Percentiles rank a stretch among this genome's conserved stretches.
Conservation (phyloP, 495 filamentous ascomycete species). For the Halenospora varia region DNA sequence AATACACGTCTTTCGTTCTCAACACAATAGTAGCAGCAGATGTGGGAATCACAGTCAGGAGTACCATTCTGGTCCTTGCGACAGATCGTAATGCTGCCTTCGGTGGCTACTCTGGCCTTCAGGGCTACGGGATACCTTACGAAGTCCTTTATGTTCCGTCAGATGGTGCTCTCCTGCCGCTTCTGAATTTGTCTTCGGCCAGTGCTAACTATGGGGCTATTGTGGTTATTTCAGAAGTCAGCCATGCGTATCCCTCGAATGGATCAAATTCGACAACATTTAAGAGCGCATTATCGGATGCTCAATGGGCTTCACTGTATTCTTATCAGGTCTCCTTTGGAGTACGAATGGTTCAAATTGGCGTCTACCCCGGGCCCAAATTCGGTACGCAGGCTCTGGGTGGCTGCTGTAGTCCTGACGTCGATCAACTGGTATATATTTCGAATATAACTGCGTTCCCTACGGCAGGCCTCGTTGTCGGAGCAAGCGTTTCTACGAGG, state of each 20-base stretch:
- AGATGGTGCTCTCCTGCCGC: not conserved
- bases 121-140: not conserved
- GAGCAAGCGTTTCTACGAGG: conserved; percentile 44
- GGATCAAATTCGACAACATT: too few species aligned
- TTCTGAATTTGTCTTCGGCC: not conserved
- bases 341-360: conserved; percentile 57
- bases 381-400: conserved; percentile 39
- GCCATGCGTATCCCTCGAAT: not conserved
- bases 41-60: not conserved
- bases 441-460: conserved; percentile 44
- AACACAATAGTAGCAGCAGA: not conserved
- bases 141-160: not conserved
- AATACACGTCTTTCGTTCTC: too few species aligned
- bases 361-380: conserved; percentile 49
- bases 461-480: conserved; percentile 37
- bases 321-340: conserved; percentile 53
- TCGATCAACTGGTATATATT: conserved; percentile 39
- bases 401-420: conserved; percentile 44
- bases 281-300: conserved; percentile 50
- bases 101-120: not conserved
- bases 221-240: not conserved
- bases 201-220: not conserved
- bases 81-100: not conserved
- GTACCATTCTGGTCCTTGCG: not conserved
- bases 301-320: conserved; percentile 53